Base-by-base conservation (phyloP, 2,329 filamentous ascomycete species). In the Cadophora gregata region DNA sequence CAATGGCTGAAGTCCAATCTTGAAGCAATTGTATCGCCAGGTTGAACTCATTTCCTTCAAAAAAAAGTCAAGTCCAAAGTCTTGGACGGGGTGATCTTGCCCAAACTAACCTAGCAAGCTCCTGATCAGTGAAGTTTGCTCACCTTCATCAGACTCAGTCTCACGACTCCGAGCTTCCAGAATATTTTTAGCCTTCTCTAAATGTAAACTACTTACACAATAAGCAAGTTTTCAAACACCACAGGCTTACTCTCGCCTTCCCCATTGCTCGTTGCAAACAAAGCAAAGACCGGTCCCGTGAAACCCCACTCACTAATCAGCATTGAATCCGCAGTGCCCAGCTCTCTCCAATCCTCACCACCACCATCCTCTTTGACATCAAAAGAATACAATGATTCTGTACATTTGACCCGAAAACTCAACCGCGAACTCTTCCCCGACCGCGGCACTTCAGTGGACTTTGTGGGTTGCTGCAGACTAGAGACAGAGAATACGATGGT, bases 251-350 rank as follows among this genome's bases (percentile, higher is more conserved):
- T 55, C 50, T 55, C 50, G 10, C 25, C 50, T 12, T 55, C 25
- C 24, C 50, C 50, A 33, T 55, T 55, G 16, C 50, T 55, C 12
- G 50, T 55, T 8, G 21, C 50, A 27, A 27, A 55, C 25, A 55
- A n/a, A 5, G 29, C 24, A 55, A 55, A 55, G 14, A 55, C 50
- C 24, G 50, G 50, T n/a, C 50, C 50, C 6, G 50, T 55, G 29
- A 29, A 55, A 5, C 50, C 50, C 50, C 50, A 55, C 24, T 55
- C 50, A 29, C 50, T 55, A 29, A 55, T 55, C 50, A 29, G 9
- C 24, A 29, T n/a, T 8, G 50, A 55, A 33, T 55, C 50, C 50
- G 25, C 50, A 5, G 25, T 55, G 4, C 50, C 50, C 1, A 55
- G 8, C 21, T 55, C 50, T 10, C 50, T 55, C 50, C 50, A 55